Percentiles rank a stretch among this genome's conserved stretches.
Evolutionary conservation across 2,329 filamentous ascomycete genomes (phyloP).

Genomic region (Emericellopsis cladophorae): DNA sequence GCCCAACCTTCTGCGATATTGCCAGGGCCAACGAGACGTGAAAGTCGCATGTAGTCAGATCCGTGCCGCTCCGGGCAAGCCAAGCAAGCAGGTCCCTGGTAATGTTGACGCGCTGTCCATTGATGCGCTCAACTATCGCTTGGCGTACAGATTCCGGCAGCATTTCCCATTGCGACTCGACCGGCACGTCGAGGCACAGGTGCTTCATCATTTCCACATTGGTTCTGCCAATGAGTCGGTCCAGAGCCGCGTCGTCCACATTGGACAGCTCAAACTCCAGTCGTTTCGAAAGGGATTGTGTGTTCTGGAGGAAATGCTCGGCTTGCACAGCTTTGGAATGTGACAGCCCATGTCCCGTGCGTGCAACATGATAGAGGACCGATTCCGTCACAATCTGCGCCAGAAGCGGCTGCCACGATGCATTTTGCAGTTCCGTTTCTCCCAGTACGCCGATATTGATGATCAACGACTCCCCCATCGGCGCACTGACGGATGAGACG

Average conservation of each 20-base stretch:
- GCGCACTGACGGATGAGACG: constrained; percentile 11
- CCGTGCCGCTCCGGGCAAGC: constrained; percentile 9
- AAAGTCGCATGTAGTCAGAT: constrained; percentile 14
- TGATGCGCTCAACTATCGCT: constrained; percentile 16
- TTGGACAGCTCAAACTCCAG: constrained; percentile 19
- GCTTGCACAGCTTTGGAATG: constrained; percentile 15
- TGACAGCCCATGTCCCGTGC: constrained; percentile 12
- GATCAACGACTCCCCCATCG: constrained; percentile 8
- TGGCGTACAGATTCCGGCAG: constrained; percentile 15
- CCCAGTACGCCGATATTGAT: constrained; percentile 14
- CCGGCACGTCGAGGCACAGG: constrained; percentile 16
- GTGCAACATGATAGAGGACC: constrained; percentile 19
- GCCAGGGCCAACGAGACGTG: constrained; percentile 10
- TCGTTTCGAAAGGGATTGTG: constrained; percentile 12
- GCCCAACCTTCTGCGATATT: constrained; percentile 5
- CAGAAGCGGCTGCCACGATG: constrained; percentile 13
- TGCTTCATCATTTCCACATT: constrained; percentile 18
- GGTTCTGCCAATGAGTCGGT: constrained; percentile 12
- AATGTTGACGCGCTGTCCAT: constrained; percentile 9
- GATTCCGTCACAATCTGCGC: constrained; percentile 13
- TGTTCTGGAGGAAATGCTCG: constrained; percentile 17
- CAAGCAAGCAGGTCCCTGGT: constrained; percentile 12
- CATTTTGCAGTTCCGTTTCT: constrained; percentile 9
- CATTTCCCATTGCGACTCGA: constrained; percentile 17
- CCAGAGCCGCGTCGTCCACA: constrained; percentile 10